Evolutionary conservation across 768 basidiomycete species (phyloP).

Genomic region (Kondoa malvinella): DNA sequence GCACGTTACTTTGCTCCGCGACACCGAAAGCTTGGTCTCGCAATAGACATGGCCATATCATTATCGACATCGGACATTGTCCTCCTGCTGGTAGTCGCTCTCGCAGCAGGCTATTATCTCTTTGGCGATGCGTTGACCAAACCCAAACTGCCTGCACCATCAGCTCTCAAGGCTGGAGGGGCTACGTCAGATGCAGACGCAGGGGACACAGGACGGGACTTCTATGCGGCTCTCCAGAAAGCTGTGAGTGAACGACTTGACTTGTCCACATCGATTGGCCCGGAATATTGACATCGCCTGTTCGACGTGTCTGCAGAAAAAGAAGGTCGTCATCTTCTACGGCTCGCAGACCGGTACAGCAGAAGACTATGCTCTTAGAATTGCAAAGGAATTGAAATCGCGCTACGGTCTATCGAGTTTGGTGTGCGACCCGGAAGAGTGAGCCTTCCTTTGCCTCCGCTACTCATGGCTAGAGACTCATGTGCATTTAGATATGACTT

Average conservation of each 20-base stretch:
- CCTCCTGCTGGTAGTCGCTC: slow-evolving; percentile 55
- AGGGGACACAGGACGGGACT: slow-evolving; percentile 77
- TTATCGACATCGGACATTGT: slow-evolving; percentile 44
- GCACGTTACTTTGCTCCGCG: too few species aligned
- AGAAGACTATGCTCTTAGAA: slow-evolving; percentile 84
- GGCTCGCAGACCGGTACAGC: slow-evolving; percentile 98
- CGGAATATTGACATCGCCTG: slow-evolving; percentile 6
- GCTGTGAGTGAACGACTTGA: slow-evolving; percentile 44
- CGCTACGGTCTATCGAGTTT: slow-evolving; percentile 89
- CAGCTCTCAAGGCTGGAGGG: slow-evolving; percentile 41
- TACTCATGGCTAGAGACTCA: background rate
- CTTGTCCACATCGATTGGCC: slow-evolving; percentile 8
- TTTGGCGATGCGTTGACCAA: slow-evolving; percentile 62
- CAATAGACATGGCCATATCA: background rate
- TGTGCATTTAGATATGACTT: slow-evolving; percentile 53
- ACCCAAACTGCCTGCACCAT: slow-evolving; percentile 38
- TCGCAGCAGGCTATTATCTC: slow-evolving; percentile 60
- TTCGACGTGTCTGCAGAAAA: slow-evolving; percentile 47
- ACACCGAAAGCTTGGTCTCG: too few species aligned
- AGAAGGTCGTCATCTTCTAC: slow-evolving; percentile 90
- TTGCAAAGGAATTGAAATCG: slow-evolving; percentile 93
- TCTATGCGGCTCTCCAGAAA: slow-evolving; percentile 83
- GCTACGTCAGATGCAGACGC: slow-evolving; percentile 38
- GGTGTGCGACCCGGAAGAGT: slow-evolving; percentile 92
- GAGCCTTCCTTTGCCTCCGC: slow-evolving; percentile 1